These are phyloP conservation scores for Xylariaceae sp. DNA, from an alignment of 2,329 filamentous ascomycete species.

Conservation along the genomic window DNA sequence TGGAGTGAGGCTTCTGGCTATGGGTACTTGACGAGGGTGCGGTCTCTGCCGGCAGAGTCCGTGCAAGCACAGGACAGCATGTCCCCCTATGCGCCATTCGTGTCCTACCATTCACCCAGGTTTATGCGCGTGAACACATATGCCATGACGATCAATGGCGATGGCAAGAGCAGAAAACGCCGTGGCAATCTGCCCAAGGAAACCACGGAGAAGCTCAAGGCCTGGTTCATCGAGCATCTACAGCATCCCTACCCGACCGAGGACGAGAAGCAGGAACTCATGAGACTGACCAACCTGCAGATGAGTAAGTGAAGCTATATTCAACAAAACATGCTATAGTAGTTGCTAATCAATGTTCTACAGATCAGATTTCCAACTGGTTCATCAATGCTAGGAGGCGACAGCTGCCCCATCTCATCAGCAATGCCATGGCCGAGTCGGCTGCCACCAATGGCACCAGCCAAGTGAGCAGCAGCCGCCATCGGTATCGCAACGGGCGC, in stretches of 20 bases:
- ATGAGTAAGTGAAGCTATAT: slow-evolving; percentile 56
- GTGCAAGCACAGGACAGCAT: slow-evolving; percentile 41
- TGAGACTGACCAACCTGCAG: slow-evolving; percentile 68
- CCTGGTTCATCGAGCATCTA: slow-evolving; percentile 74
- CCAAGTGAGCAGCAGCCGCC: slow-evolving; percentile 15
- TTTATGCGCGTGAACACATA: slow-evolving; percentile 40
- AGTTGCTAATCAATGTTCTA: slow-evolving; percentile 19
- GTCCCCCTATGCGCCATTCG: slow-evolving; percentile 38
- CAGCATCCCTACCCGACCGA: slow-evolving; percentile 82
- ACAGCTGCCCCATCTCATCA: slow-evolving; percentile 56
- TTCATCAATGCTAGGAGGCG: slow-evolving; percentile 73
- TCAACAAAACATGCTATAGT: not conserved
- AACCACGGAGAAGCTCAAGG: slow-evolving; percentile 72
- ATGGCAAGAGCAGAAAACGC: slow-evolving; percentile 54
- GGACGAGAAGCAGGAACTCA: slow-evolving; percentile 79
- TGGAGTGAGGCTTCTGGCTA: slow-evolving; percentile 35
- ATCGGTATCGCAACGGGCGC: slow-evolving; percentile 14
- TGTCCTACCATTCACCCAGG: slow-evolving; percentile 37
- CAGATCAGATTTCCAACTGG: slow-evolving; percentile 72
- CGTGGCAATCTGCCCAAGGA: slow-evolving; percentile 88
- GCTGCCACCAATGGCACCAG: slow-evolving; percentile 40
- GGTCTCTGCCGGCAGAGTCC: slow-evolving; percentile 44
- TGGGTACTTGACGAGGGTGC: slow-evolving; percentile 39
- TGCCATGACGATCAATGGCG: slow-evolving; percentile 36
- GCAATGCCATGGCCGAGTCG: slow-evolving; percentile 48